Evolutionary conservation across 768 basidiomycete species (phyloP).

Genomic region (Lactarius hatsudake): DNA sequence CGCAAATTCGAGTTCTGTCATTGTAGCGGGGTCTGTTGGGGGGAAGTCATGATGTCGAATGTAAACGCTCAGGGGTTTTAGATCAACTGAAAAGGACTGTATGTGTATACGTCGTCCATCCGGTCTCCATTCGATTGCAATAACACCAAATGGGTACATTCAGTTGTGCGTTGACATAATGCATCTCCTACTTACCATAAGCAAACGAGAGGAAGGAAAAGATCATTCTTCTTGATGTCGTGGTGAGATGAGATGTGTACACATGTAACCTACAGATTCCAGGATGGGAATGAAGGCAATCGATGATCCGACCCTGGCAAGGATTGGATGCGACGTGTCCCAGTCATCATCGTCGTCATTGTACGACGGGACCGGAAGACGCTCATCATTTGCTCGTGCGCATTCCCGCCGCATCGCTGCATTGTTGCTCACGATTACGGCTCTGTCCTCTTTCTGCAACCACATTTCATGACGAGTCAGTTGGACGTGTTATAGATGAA

Average conservation of each 20-base stretch:
- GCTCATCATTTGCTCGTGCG: not conserved
- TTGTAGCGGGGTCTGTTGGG: not conserved
- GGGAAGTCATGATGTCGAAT: not conserved
- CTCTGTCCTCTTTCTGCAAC: not conserved
- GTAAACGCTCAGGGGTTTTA: not conserved
- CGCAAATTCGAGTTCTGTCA: not conserved
- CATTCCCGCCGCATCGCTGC: not conserved
- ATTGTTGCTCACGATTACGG: not conserved
- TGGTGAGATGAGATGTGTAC: not conserved
- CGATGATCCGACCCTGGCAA: not conserved
- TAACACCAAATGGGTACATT: conserved; percentile 25
- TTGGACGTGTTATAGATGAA: not conserved
- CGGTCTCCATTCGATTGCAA: conserved; percentile 7
- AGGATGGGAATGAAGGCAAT: not conserved
- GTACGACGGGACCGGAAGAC: not conserved
- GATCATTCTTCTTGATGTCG: not conserved
- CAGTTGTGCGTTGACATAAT: conserved; percentile 4
- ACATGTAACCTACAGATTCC: not conserved
- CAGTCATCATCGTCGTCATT: not conserved
- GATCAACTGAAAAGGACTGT: not conserved
- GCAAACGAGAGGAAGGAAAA: not conserved
- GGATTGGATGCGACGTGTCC: not conserved
- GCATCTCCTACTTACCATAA: conserved; percentile 1
- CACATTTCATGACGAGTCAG: not conserved
- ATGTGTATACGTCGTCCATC: not conserved